Percentiles rank a stretch among this genome's conserved stretches.
phyloP scores from a whole-genome alignment of 2,329 filamentous ascomycete species.

The Colletotrichum sansevieriae region DNA sequence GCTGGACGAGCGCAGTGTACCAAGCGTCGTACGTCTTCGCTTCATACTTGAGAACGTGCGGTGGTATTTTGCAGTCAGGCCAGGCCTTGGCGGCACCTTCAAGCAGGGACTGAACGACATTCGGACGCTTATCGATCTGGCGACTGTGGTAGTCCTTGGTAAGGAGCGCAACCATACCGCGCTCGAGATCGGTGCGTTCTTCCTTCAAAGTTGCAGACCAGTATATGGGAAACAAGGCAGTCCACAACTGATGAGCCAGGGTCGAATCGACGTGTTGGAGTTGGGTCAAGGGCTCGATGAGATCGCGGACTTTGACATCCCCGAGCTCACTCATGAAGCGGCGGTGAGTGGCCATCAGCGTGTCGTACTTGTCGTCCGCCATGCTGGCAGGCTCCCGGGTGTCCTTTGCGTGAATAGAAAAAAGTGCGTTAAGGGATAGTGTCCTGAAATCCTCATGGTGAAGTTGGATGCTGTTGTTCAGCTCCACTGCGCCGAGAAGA shows the following conservation, averaged over 20 bases:
- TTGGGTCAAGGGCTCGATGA: constrained; percentile 90
- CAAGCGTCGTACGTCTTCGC: constrained; percentile 95
- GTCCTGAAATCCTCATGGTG: constrained; percentile 87
- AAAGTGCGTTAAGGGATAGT: constrained; percentile 79
- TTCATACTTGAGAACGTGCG: constrained; percentile 95
- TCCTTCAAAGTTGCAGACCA: constrained; percentile 92
- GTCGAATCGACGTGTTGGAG: constrained; percentile 90
- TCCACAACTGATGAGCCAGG: constrained; percentile 91
- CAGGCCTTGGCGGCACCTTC: constrained; percentile 87
- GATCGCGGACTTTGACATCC: constrained; percentile 87
- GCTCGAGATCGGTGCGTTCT: constrained; percentile 90
- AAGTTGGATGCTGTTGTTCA: constrained; percentile 82
- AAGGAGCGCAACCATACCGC: constrained; percentile 88
- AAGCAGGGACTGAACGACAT: constrained; percentile 92
- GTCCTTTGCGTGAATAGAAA: constrained; percentile 81
- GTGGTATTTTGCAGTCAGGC: constrained; percentile 91
- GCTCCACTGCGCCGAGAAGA: constrained; percentile 90
- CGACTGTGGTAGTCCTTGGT: constrained; percentile 96
- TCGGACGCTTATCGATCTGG: constrained; percentile 94
- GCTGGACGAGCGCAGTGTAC: constrained; percentile 93
- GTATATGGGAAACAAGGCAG: constrained; percentile 89
- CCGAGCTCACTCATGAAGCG: constrained; percentile 87
- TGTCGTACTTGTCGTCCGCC: constrained; percentile 85
- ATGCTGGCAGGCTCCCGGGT: constrained; percentile 73
- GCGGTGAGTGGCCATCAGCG: constrained; percentile 81